A percentile compares a stretch with the other conserved stretches of the same genome.
phyloP scores from a whole-genome alignment of 2,329 filamentous ascomycete genomes.

The Talaromyces sp. region DNA sequence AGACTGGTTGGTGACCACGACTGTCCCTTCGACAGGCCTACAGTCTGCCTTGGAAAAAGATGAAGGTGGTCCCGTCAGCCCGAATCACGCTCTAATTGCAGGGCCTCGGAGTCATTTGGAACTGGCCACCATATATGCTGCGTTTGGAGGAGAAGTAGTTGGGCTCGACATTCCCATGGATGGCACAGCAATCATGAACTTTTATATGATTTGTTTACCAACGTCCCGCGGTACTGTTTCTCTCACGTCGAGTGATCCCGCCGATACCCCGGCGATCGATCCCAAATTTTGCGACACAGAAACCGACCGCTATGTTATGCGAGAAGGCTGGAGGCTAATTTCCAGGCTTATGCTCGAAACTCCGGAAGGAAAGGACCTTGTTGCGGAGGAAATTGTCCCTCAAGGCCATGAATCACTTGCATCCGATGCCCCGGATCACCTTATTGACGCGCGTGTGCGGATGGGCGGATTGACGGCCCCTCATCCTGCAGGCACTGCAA shows the following conservation, averaged over 20 bases:
- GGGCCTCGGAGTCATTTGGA: not conserved
- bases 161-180: slow-evolving; percentile 13
- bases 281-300: slow-evolving; percentile 19
- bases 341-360: slow-evolving; percentile 6
- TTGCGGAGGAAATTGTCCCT: slow-evolving; percentile 10
- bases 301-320: slow-evolving; percentile 19
- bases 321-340: slow-evolving; percentile 11
- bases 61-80: not conserved
- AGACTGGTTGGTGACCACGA: slow-evolving; percentile 1
- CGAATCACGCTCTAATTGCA: not conserved
- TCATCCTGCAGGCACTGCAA: not conserved
- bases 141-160: slow-evolving; percentile 9
- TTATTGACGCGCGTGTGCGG: not conserved
- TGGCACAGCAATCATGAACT: slow-evolving; percentile 15
- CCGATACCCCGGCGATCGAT: slow-evolving; percentile 16
- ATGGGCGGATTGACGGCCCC: not conserved
- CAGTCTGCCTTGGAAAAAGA: not conserved
- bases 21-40: not conserved
- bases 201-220: slow-evolving; percentile 12
- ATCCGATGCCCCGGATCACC: not conserved
- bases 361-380: slow-evolving; percentile 11
- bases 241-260: slow-evolving; percentile 16
- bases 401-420: not conserved
- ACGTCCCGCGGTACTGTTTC: slow-evolving; percentile 20
- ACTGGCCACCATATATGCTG: slow-evolving; percentile 7